Evolutionary conservation across 2,329 filamentous ascomycete genomes (phyloP).

Genomic region (Didymella pomorum): DNA sequence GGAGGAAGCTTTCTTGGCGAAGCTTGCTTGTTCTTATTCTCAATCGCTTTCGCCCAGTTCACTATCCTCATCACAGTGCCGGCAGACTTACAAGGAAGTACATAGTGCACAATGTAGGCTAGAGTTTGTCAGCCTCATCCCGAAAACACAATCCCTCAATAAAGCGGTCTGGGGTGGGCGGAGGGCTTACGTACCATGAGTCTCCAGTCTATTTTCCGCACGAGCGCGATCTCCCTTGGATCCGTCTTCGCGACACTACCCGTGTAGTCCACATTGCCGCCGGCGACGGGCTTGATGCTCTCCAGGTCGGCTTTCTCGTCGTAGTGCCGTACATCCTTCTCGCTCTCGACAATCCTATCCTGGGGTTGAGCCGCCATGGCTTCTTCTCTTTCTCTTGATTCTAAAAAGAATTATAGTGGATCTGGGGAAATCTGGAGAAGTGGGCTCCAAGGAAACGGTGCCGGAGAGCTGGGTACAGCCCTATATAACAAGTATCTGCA

Average conservation of each 20-base stretch:
- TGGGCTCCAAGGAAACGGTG: no score
- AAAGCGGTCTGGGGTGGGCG: not conserved
- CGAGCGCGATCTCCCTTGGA: constrained; percentile 43
- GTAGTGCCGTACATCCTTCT: constrained; percentile 25
- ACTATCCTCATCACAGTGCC: no score
- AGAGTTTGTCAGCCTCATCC: not conserved
- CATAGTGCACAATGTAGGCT: constrained; percentile 55
- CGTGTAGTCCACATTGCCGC: constrained; percentile 38
- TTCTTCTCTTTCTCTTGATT: constrained; percentile 12
- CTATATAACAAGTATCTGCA: no score
- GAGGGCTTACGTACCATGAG: constrained; percentile 34
- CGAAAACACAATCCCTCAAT: not conserved
- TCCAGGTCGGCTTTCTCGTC: constrained; percentile 34
- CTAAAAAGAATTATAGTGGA: not conserved
- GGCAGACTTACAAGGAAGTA: constrained; percentile 44
- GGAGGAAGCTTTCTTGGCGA: constrained; percentile 17
- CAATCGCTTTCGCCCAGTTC: no score
- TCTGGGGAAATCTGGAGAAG: no score
- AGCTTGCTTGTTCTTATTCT: constrained; percentile 1
- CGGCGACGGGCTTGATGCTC: constrained; percentile 24
- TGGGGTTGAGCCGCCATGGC: constrained; percentile 1
- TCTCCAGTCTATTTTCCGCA: constrained; percentile 44
- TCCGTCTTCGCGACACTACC: constrained; percentile 45
- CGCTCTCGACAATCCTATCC: constrained; percentile 21
- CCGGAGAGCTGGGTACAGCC: no score